phyloP scores from a whole-genome alignment of 2,329 filamentous ascomycete genomes.

The Trichophyton schoenleinii region DNA sequence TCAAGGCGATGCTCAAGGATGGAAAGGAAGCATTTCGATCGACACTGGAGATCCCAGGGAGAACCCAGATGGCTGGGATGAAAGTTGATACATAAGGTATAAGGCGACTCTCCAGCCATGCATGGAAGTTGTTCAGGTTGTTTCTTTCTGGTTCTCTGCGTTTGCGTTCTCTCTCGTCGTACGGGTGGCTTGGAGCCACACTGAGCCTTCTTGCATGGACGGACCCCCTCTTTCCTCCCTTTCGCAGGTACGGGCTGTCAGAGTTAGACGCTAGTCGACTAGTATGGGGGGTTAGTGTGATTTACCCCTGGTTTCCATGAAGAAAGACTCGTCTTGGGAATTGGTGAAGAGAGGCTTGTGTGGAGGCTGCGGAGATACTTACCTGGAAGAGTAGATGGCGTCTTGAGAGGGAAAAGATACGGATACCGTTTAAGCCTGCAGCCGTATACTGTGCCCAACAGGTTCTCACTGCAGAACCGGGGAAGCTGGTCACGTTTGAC shows the following conservation, averaged over 20 bases:
- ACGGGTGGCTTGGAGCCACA: neutral
- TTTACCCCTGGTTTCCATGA: neutral
- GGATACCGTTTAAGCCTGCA: neutral
- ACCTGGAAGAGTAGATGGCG: neutral
- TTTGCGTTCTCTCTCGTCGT: neutral
- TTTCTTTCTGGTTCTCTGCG: neutral
- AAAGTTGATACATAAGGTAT: neutral
- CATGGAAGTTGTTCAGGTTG: neutral
- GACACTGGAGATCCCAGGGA: neutral
- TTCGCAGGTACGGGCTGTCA: neutral
- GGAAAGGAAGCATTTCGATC: neutral
- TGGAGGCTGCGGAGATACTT: neutral
- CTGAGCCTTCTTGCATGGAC: neutral
- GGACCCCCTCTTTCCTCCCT: neutral
- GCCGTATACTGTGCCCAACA: neutral
- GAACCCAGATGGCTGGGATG: neutral
- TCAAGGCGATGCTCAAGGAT: neutral
- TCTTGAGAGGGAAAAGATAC: neutral
- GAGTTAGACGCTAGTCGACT: neutral
- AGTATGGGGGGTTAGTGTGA: neutral
- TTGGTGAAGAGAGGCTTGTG: neutral
- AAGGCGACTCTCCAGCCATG: neutral
- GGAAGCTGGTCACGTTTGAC: neutral
- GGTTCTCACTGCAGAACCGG: neutral
- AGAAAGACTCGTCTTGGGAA: neutral